phyloP scores from a whole-genome alignment of 371 early-diverging fungal genomes.

The Rhizopus microsporus region DNA sequence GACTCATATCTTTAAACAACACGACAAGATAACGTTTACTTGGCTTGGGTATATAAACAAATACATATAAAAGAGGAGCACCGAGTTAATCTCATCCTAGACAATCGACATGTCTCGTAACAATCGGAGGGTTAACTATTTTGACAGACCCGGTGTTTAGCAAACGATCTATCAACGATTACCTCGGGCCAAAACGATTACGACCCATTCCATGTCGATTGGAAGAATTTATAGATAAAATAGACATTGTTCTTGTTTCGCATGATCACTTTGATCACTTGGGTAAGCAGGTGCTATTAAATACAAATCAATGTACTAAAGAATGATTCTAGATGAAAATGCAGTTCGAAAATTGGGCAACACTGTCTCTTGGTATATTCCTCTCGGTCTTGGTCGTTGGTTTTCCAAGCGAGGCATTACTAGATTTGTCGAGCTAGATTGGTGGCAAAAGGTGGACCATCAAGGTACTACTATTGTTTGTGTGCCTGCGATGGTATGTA shows the following conservation, averaged over 20 bases:
- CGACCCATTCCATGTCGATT: conserved; percentile 58
- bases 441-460: conserved; percentile 63
- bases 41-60: conserved; percentile 45
- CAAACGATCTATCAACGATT: conserved; percentile 39
- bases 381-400: conserved; percentile 57
- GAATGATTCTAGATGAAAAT: conserved; percentile 36
- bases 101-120: conserved; percentile 66
- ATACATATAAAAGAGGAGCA: not conserved
- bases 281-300: conserved; percentile 25
- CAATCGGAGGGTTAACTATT: conserved; percentile 60
- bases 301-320: not conserved
- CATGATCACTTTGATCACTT: conserved; percentile 67
- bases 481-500: conserved; percentile 52
- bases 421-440: conserved; percentile 60
- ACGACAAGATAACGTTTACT: conserved; percentile 42
- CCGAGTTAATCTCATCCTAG: conserved; percentile 23
- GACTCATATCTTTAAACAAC: conserved; percentile 2
- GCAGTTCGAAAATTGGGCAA: conserved; percentile 55
- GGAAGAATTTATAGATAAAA: conserved; percentile 44
- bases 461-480: conserved; percentile 49
- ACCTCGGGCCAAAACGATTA: conserved; percentile 56
- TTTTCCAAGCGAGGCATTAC: conserved; percentile 45
- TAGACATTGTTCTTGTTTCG: conserved; percentile 62
- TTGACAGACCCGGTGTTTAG: conserved; percentile 66
- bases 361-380: conserved; percentile 62